phyloP scores from a whole-genome alignment of 306 rosid species.

The Casuarina equisetifolia region DNA sequence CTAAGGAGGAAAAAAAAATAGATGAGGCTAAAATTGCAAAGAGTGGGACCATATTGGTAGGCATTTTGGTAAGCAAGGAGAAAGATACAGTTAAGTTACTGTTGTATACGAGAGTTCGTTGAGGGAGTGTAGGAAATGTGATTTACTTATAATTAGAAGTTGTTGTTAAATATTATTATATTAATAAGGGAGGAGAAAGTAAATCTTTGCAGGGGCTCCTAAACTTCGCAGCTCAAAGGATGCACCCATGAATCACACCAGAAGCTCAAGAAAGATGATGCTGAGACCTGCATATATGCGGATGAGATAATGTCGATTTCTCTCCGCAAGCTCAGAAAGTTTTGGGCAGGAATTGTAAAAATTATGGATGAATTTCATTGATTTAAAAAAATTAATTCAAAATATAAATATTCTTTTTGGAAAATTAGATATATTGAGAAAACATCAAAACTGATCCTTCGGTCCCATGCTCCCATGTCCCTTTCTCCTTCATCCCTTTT shows the following conservation, averaged over 20 bases:
- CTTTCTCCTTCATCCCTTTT: too few relatives aligned
- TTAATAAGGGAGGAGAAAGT: conserved; percentile 8
- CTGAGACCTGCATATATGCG: conserved; percentile 7
- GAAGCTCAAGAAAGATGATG: conserved; percentile 40
- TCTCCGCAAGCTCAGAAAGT: too few relatives aligned
- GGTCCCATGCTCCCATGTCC: too few relatives aligned
- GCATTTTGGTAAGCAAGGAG: neutral
- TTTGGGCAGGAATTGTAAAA: too few relatives aligned
- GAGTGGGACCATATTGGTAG: neutral
- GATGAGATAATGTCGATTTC: neutral
- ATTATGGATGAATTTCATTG: too few relatives aligned
- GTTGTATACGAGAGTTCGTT: conserved; percentile 1
- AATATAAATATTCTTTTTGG: too few relatives aligned
- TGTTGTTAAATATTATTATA: neutral
- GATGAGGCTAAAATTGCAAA: conserved; percentile 21
- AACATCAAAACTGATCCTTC: too few relatives aligned
- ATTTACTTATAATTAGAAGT: neutral
- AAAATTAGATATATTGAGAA: too few relatives aligned
- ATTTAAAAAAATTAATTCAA: too few relatives aligned
- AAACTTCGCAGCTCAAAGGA: conserved; percentile 26
- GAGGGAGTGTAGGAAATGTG: conserved; percentile 13
- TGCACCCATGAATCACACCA: conserved; percentile 17
- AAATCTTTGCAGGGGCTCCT: conserved; percentile 23
- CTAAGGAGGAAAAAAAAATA: neutral
- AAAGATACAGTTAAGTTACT: neutral